These are phyloP conservation scores for Escallonia rubra DNA, from an alignment of 129 eudicot species.

Conservation along the genomic window DNA sequence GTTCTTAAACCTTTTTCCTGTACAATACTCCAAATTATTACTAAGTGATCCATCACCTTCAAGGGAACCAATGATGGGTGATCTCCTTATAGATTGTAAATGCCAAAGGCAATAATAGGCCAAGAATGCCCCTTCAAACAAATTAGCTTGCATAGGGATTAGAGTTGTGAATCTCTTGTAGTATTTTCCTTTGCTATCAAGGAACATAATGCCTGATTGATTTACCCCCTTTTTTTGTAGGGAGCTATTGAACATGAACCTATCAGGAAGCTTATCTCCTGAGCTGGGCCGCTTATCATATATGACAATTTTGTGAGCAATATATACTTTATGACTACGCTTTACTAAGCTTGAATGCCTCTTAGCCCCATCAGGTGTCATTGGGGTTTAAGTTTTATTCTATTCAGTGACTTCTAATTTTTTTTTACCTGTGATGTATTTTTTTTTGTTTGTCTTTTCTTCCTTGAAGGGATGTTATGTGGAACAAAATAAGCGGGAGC, in stretches of 20 bases:
- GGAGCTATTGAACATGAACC: slow-evolving; percentile 46
- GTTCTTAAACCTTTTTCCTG: too few relatives aligned
- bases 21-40: too few relatives aligned
- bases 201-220: background rate
- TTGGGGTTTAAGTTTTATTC: background rate
- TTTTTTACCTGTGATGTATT: slow-evolving; percentile 10
- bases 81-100: too few relatives aligned
- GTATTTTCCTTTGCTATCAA: background rate
- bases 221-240: slow-evolving; percentile 33
- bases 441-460: slow-evolving; percentile 1
- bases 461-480: slow-evolving; percentile 66
- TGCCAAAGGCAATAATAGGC: too few relatives aligned
- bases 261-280: slow-evolving; percentile 69
- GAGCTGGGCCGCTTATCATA: slow-evolving; percentile 50
- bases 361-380: background rate
- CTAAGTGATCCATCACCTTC: too few relatives aligned
- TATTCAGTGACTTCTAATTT: slow-evolving; percentile 1
- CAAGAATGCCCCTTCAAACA: too few relatives aligned
- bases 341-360: slow-evolving; percentile 5
- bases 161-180: background rate
- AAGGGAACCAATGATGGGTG: too few relatives aligned
- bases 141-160: too few relatives aligned
- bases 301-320: slow-evolving; percentile 72
- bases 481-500: slow-evolving; percentile 63
- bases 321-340: background rate